Percentiles rank a stretch among this genome's conserved stretches.
Conservation (phyloP, 441 rosid genomes). For the Lagerstroemia fauriei region DNA sequence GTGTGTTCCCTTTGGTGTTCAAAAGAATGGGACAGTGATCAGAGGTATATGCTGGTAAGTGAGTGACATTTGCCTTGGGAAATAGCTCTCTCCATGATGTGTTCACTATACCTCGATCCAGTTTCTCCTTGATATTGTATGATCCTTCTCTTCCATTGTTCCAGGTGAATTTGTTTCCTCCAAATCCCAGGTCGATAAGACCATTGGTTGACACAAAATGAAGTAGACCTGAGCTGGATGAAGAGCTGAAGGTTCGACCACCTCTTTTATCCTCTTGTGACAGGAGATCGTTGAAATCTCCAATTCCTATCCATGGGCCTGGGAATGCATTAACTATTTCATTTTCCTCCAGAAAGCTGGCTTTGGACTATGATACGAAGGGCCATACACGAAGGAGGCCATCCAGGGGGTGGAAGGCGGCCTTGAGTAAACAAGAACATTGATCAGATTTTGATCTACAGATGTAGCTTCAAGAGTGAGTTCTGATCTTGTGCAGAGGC, state of each 20-base stretch:
- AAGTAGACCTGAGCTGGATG: neutral
- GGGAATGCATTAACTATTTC: too few relatives aligned
- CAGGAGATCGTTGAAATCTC: neutral
- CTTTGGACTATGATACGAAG: neutral
- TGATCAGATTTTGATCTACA: neutral
- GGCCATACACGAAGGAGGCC: neutral
- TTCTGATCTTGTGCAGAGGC: neutral
- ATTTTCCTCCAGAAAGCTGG: neutral
- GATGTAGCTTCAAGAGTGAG: fast-evolving
- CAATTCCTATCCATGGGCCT: neutral
- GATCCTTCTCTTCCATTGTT: neutral
- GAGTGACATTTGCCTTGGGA: neutral
- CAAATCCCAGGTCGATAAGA: neutral
- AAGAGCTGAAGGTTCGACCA: neutral
- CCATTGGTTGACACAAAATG: neutral
- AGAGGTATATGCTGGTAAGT: neutral
- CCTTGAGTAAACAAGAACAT: neutral
- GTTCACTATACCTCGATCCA: neutral
- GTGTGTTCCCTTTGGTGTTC: neutral
- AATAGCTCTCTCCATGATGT: neutral
- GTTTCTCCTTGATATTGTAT: neutral
- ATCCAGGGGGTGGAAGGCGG: neutral
- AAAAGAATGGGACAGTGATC: neutral
- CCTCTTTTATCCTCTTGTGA: neutral
- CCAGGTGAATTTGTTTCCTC: neutral